Base-by-base conservation (phyloP, 2,329 filamentous ascomycete genomes). In the Colletotrichum gigasporum region DNA sequence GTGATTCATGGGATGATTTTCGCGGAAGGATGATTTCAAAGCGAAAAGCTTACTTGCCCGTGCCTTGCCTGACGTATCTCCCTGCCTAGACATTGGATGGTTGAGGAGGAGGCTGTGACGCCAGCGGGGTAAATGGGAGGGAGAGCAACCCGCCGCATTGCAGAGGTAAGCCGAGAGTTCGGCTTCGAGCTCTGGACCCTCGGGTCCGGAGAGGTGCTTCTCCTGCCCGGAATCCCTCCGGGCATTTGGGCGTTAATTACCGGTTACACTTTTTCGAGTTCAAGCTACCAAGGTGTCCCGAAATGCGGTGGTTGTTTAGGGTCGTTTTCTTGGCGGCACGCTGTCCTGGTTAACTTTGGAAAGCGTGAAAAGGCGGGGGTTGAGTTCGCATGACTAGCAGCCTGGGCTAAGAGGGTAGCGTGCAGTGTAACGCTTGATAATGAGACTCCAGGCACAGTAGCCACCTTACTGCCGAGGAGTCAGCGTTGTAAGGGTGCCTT, bases 311-410 rank as follows among this genome's bases (percentile, higher is more conserved):
- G 48, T n/a, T n/a, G n/a, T 32, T 50, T 24, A 30, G 14, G 14
- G 37, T 48, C 32, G 34, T 26, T 55, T 64, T 54, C 56, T 61
- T 53, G 55, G 61, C 61, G 26, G 47, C 28, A 16, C 34, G 32
- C 20, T 50, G 35, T 37, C 28, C 12, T 47, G 28, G 42, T 48
- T 44, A 51, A 65, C 56, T 65, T 34, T 65, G 42, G 24, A 35
- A 62, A 65, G 48, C 28, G 45, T 24, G 42, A 34, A 48, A 54
- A 50, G 41, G 62, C 41, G 48, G 56, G 42, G 56, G 56, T 65
- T 65, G 62, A 64, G 48, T 62, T 65, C 62, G 62, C 62, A 65
- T 65, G 62, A 65, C 62, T 65, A 62, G 62, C 34, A 62, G 39
- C 56, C 22, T 60, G 60, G 47, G 41, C 41, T 50, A 64, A 51